Percentiles rank a stretch among this genome's conserved stretches.
These are phyloP conservation scores for Pseudogymnoascus pannorum DNA, from an alignment of 2,329 filamentous ascomycete species.

Conservation along the genomic window DNA sequence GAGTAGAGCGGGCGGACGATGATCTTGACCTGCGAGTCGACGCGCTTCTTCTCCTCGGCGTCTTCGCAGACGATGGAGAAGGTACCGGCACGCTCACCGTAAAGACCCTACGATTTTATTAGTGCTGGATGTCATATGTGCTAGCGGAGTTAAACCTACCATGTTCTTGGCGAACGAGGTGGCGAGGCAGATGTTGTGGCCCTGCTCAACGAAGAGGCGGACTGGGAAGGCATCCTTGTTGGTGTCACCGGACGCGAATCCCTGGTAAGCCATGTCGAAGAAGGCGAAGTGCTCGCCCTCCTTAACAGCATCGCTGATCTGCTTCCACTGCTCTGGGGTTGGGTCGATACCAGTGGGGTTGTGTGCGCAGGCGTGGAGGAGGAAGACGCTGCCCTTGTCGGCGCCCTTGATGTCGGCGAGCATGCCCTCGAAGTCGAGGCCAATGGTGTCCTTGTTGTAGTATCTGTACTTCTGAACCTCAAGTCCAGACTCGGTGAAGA, in stretches of 20 bases:
- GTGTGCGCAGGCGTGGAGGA: constrained; percentile 95
- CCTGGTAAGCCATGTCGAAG: constrained; percentile 99
- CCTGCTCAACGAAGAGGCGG: constrained; percentile 86
- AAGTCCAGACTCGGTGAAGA: constrained; percentile 89
- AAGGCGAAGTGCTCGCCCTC: constrained; percentile 83
- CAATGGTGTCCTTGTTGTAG: constrained; percentile 98
- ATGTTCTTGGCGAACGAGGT: constrained; percentile 99
- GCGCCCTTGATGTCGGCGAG: constrained; percentile 83
- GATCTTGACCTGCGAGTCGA: constrained; percentile 98
- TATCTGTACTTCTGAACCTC: constrained; percentile 94
- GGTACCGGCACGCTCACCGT: constrained; percentile 94
- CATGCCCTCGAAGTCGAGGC: constrained; percentile 93
- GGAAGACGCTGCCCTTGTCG: constrained; percentile 77
- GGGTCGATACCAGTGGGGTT: constrained; percentile 97
- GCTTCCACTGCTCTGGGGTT: constrained; percentile 81
- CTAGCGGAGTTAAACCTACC: constrained; percentile 43
- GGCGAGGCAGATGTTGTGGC: constrained; percentile 78
- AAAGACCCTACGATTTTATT: constrained; percentile 61
- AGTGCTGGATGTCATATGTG: constrained; percentile 9
- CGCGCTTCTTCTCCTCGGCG: constrained; percentile 84
- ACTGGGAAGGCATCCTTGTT: constrained; percentile 90
- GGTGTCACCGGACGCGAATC: constrained; percentile 88
- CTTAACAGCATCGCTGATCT: constrained; percentile 84
- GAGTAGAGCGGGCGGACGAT: constrained; percentile 95
- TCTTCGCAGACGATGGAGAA: constrained; percentile 87